Base-by-base conservation (phyloP, 371 early-diverging fungal species). In the Mucor racemosus region DNA sequence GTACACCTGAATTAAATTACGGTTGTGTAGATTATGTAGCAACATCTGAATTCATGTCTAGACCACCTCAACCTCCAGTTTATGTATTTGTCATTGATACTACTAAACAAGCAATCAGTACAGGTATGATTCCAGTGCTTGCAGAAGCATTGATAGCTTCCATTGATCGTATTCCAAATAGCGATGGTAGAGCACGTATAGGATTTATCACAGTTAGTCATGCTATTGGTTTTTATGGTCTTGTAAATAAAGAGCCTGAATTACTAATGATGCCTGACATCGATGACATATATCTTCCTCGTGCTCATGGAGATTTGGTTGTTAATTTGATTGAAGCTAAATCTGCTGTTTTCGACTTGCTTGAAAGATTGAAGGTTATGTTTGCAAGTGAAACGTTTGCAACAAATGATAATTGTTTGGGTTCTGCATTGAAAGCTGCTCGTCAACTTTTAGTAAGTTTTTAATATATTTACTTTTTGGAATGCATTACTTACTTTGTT, bases 1-100 rank as follows among this genome's bases (percentile, higher is more conserved):
- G 77, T 39, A 81, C 92, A 21, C 76, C 88, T 8, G 94, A 94
- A 64, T 77, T 94, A 83, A 93, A 76, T 60, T 78, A 88, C 73
- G 73, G 87, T 2, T 89, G 89, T 39, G 88, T 93, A 0, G 94
- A 95, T 72, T 94, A 87, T 73, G 76, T 93, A 19, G 94, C 94
- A 1, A 91, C 94, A 9, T 77, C 87, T 42, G 93, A 93, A 66
- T 92, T 91, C 77, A 92, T 94, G 87, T 87, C 89, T 3, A 76
- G 86, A 8, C 93, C 95, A 35, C 95, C 95, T 7, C 93, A 92
- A 74, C 94, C 95, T 3, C 91, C 92, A 13, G 91, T 90, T 6
- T 85, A 88, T 34, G 76, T 93, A 19, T 94, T 95, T 74, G 73
- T 95, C 17, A 89, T 95, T 56, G 95, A 95, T 73, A 93, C 91